Evolutionary conservation across 768 basidiomycete species (phyloP), one percentile per base, ranked within the genome.

Genomic region (Lentinula sp.): DNA sequence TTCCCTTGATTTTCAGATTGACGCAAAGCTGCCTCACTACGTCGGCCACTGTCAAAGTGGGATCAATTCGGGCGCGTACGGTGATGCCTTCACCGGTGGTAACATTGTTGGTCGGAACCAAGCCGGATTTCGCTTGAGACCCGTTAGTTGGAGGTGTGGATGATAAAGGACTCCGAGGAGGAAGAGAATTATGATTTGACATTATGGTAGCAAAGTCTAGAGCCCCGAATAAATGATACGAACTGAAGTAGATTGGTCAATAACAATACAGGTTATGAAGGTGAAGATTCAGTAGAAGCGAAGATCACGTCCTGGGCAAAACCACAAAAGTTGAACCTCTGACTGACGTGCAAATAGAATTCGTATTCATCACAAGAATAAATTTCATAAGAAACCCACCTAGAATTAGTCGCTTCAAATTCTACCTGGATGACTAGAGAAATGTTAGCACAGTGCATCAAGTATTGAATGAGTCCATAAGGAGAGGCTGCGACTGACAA

Each of bases 81-180:
- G 86, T 86, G 35, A 81, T 66, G 46, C 90, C 90, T 18, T 90
- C 87, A 60, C 80, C 83, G 6, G 88, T 91, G 2, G 89, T 86
- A 54, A 94, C 90, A 60, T 81, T 90, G 73, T 94, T 94, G 9
- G 92, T 94, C 7, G 92, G 92, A 2, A 92, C 82, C 36, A 92
- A 78, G 6, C 76, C 74, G 12, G 83, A 68, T 71, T 79, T 79
- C 56, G 71, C 64, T 59, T 71, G 69, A 8, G 73, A 61, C 59
- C 79, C 78, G 52, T 70, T 39, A 48, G 68, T 41, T 69, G 77
- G 74, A 57, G 73, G 67, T 33, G 74, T 66, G 20, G 76, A 67
- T n/a, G 71, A 58, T 2, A 69, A 64, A 23, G 74, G 65, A 59
- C 68, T 73, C 60, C 74, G 71, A 63, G 75, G 70, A 42, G 64